Percentiles rank a stretch among this genome's conserved stretches.
These are phyloP conservation scores for Phylloporus sp. DNA, from an alignment of 768 basidiomycete species.

Conservation along the genomic window DNA sequence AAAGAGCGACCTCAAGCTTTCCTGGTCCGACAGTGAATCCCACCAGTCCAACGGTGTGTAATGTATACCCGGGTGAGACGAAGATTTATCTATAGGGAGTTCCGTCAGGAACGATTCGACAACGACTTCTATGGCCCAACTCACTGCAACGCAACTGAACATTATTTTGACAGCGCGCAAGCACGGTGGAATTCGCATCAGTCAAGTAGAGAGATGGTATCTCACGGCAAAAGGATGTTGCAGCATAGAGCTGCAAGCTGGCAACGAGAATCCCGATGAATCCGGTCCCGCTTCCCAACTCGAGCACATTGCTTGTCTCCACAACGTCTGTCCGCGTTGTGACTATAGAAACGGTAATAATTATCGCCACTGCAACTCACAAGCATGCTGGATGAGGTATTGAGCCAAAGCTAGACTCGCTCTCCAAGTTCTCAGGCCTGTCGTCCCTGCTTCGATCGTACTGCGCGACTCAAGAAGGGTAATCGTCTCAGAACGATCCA, in stretches of 20 bases:
- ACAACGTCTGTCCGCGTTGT: conserved; percentile 3
- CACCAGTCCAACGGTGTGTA: conserved; percentile 63
- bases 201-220: conserved; percentile 46
- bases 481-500: conserved; percentile 34
- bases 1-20: conserved; percentile 28
- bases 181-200: conserved; percentile 62
- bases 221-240: background rate
- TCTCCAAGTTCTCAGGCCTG: conserved; percentile 76
- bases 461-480: conserved; percentile 74
- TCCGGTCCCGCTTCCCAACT: conserved; percentile 76
- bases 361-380: conserved; percentile 33
- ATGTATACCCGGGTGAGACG: conserved; percentile 42
- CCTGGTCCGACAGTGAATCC: conserved; percentile 42
- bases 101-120: background rate
- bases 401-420: conserved; percentile 66
- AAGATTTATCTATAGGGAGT: conserved; percentile 48
- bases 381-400: conserved; percentile 53
- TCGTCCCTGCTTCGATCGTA: conserved; percentile 72
- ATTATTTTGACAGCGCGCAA: conserved; percentile 59
- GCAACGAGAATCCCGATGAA: conserved; percentile 66
- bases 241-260: conserved; percentile 43
- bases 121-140: conserved; percentile 18
- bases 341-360: background rate
- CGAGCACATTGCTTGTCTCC: conserved; percentile 49
- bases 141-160: conserved; percentile 64